These are phyloP conservation scores for Corylus americana DNA, from an alignment of 306 rosid species.

Conservation along the genomic window DNA sequence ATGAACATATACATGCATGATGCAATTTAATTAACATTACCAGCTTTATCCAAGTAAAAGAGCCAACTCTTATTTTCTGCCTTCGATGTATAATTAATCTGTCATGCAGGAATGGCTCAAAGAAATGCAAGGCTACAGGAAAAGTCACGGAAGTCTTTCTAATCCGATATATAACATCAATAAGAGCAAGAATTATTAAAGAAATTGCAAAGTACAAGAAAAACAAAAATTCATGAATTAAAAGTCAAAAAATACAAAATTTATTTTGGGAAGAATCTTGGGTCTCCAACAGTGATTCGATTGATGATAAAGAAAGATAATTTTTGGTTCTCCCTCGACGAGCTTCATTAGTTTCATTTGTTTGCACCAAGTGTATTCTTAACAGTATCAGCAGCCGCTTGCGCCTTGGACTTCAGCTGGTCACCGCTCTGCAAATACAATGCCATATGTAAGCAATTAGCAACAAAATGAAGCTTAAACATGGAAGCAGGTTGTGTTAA, in stretches of 20 bases:
- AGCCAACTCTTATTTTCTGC: neutral
- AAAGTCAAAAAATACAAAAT: neutral
- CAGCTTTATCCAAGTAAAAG: too few relatives aligned
- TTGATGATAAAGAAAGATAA: too few relatives aligned
- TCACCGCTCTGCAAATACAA: conserved; percentile 37
- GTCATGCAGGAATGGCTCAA: neutral
- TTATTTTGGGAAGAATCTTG: neutral
- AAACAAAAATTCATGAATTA: neutral
- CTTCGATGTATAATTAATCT: neutral
- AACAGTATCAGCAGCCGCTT: conserved; percentile 30
- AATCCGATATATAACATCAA: neutral
- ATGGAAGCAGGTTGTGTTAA: too few relatives aligned
- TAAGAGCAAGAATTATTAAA: neutral
- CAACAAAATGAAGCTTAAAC: neutral
- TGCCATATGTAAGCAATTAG: neutral
- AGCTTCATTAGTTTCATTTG: conserved; percentile 26
- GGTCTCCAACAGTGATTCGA: too few relatives aligned
- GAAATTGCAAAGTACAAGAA: neutral
- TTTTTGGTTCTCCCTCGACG: too few relatives aligned
- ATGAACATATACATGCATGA: neutral
- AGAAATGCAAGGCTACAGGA: neutral
- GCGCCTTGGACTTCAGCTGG: conserved; percentile 34
- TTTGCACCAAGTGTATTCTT: conserved; percentile 27
- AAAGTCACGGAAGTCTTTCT: too few relatives aligned
- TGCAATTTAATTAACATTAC: neutral